These are phyloP conservation scores for Xylaria flabelliformis DNA, from an alignment of 495 filamentous ascomycete genomes.

Conservation along the genomic window DNA sequence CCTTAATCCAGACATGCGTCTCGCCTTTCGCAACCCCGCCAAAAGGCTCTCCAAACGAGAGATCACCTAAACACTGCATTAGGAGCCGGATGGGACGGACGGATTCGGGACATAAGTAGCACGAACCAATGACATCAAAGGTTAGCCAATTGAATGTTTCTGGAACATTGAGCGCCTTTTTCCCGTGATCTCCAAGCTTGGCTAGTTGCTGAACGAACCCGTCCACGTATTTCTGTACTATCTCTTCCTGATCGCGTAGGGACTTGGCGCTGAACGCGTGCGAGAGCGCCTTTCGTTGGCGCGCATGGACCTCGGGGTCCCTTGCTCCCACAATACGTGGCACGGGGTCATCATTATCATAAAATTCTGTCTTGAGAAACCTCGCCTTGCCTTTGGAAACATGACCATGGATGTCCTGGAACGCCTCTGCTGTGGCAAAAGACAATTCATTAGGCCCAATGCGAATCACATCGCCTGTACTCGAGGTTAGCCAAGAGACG, in stretches of 20 bases:
- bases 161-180: conserved; percentile 43
- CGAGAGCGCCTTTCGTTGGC: conserved; percentile 47
- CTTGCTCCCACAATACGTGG: conserved; percentile 18
- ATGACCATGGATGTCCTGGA: conserved; percentile 27
- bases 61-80: conserved; percentile 43
- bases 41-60: conserved; percentile 62
- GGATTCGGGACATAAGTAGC: not conserved
- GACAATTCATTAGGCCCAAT: conserved; percentile 28
- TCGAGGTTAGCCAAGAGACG: not conserved
- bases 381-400: conserved; percentile 20
- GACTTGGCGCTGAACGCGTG: conserved; percentile 58
- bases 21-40: conserved; percentile 24
- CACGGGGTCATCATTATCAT: conserved; percentile 21
- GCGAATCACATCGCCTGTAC: conserved; percentile 24
- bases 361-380: conserved; percentile 26
- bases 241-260: conserved; percentile 53
- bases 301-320: conserved; percentile 35
- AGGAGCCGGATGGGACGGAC: not conserved
- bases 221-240: conserved; percentile 54
- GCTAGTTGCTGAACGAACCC: conserved; percentile 42
- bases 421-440: conserved; percentile 23
- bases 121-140: conserved; percentile 58
- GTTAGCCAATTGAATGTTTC: conserved; percentile 59
- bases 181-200: conserved; percentile 23
- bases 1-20: conserved; percentile 13